phyloP scores from a whole-genome alignment of 352 stramenopile species.

The Phytophthora tubulina region DNA sequence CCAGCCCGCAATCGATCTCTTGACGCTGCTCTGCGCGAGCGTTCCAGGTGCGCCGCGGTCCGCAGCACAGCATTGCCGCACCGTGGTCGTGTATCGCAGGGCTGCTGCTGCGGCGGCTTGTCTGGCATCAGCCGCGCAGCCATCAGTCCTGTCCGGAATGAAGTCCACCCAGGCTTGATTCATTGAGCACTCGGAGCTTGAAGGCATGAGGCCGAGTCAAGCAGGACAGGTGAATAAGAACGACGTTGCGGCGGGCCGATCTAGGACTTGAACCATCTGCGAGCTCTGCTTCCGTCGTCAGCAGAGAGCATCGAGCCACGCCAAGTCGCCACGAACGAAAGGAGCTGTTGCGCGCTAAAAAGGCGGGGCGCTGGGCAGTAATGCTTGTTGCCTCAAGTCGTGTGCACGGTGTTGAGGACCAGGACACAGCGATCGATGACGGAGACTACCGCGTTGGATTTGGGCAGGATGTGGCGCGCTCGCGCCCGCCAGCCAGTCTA shows the following conservation, averaged over 20 bases:
- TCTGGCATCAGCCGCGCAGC: constrained; percentile 13
- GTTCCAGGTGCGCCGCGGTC: constrained; percentile 22
- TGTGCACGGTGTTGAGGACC: constrained; percentile 28
- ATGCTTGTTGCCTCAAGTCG: constrained; percentile 43
- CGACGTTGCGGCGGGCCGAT: constrained; percentile 2
- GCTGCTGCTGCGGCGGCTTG: constrained; percentile 3
- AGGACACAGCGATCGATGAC: constrained; percentile 26
- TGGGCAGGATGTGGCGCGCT: constrained; percentile 32
- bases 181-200: constrained; percentile 7
- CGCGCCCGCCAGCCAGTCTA: constrained; percentile 6
- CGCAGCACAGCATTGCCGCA: constrained; percentile 27
- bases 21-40: constrained; percentile 20
- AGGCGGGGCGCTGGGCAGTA: constrained; percentile 32
- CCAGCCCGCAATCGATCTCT: constrained; percentile 18
- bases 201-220: constrained; percentile 18
- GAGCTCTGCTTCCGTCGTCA: constrained; percentile 14
- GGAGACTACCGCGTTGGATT: constrained; percentile 42
- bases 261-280: constrained; percentile 9
- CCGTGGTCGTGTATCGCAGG: constrained; percentile 24
- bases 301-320: constrained; percentile 21
- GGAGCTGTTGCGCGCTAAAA: constrained; percentile 21
- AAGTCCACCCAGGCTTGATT: constrained; percentile 11
- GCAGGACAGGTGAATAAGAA: constrained; percentile 22
- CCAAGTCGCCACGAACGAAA: constrained; percentile 43
- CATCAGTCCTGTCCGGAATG: constrained; percentile 21